Evolutionary conservation across 2,329 filamentous ascomycete genomes (phyloP).

Genomic region (Trichoderma sp.): DNA sequence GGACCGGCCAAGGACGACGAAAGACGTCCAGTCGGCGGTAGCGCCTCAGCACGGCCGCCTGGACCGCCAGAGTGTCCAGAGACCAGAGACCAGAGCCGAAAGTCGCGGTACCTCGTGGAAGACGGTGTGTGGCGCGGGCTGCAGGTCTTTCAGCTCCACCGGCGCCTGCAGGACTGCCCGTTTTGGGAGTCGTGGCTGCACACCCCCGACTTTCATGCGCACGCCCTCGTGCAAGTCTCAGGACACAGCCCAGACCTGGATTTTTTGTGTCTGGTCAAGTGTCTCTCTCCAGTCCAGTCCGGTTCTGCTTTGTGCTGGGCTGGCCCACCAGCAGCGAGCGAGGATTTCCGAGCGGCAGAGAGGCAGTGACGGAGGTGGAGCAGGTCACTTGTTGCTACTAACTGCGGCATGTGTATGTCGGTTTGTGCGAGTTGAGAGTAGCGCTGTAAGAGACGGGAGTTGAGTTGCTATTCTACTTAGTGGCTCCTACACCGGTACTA

Average conservation of each 20-base stretch:
- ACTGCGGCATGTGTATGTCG: not conserved
- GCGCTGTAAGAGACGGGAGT: not conserved
- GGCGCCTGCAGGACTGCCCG: conserved; percentile 16
- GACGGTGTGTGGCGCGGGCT: conserved; percentile 21
- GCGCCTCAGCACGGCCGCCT: not conserved
- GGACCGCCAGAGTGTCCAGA: not conserved
- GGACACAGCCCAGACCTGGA: conserved; percentile 14
- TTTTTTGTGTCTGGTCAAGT: not conserved
- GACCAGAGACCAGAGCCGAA: not conserved
- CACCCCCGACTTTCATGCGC: conserved; percentile 9
- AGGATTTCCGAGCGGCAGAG: conserved; percentile 10
- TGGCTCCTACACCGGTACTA: not conserved
- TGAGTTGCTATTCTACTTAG: not conserved
- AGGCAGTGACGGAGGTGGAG: conserved; percentile 10
- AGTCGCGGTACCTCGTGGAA: conserved; percentile 15
- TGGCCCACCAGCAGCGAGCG: not conserved
- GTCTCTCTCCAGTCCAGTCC: not conserved
- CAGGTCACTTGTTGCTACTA: not conserved
- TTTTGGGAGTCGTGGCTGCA: conserved; percentile 14
- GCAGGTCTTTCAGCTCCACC: conserved; percentile 21
- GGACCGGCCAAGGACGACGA: not conserved
- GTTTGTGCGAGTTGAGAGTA: not conserved
- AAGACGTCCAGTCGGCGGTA: not conserved
- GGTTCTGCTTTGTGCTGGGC: not conserved
- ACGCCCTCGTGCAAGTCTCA: not conserved